phyloP scores from a whole-genome alignment of 495 filamentous ascomycete species.

The Diplogelasinospora grovesii region DNA sequence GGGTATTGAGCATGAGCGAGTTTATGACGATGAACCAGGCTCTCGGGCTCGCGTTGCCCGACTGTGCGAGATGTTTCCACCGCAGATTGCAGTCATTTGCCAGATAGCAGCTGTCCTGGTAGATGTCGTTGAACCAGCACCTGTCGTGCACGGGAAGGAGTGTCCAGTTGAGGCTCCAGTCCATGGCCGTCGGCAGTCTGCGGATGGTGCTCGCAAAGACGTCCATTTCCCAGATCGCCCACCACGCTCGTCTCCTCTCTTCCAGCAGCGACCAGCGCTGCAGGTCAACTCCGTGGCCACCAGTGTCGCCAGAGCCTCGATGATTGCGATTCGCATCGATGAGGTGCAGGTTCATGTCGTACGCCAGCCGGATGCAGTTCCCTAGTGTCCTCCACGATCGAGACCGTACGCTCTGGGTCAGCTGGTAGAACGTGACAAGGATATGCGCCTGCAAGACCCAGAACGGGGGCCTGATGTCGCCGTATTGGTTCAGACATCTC shows the following conservation, averaged over 20 bases:
- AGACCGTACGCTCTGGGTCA: constrained; percentile 24
- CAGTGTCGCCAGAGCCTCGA: no score
- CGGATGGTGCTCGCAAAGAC: constrained; percentile 30
- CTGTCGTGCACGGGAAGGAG: constrained; percentile 22
- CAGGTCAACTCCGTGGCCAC: background rate
- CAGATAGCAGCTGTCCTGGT: constrained; percentile 23
- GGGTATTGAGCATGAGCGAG: constrained; percentile 26
- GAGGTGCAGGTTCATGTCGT: constrained; percentile 27
- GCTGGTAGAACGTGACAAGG: constrained; percentile 17
- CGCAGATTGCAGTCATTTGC: constrained; percentile 14
- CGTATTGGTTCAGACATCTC: constrained; percentile 18
- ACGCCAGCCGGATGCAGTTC: constrained; percentile 24
- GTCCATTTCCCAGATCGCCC: constrained; percentile 38
- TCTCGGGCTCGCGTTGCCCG: constrained; percentile 26
- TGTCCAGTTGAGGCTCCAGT: constrained; percentile 22
- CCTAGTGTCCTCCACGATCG: constrained; percentile 25
- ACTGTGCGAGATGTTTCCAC: constrained; percentile 25
- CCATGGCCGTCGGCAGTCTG: constrained; percentile 24
- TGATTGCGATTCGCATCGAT: constrained; percentile 12
- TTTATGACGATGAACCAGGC: constrained; percentile 36
- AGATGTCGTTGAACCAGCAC: constrained; percentile 24
- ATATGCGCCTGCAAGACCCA: constrained; percentile 24
- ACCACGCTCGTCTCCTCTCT: constrained; percentile 28
- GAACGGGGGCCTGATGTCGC: constrained; percentile 21
- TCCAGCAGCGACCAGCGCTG: constrained; percentile 19